phyloP scores from a whole-genome alignment of 1,284 basidiomycete genomes.

The Agaricales sp. region DNA sequence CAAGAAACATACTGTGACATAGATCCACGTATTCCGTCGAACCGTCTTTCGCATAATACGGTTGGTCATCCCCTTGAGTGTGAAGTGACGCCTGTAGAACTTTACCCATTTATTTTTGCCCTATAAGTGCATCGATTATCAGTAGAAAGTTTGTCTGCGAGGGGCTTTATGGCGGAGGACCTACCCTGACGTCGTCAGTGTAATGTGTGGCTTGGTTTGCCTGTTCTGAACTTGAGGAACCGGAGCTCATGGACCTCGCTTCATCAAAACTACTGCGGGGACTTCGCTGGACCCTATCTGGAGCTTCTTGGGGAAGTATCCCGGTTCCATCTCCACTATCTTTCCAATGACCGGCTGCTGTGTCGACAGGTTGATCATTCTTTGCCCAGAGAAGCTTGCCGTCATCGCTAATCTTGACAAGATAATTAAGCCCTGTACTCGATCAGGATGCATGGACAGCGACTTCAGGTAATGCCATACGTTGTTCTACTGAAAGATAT shows the following conservation, averaged over 20 bases:
- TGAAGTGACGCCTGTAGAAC: constrained; percentile 35
- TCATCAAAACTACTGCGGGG: constrained; percentile 19
- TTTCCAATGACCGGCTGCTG: constrained; percentile 51
- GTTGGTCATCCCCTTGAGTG: constrained; percentile 43
- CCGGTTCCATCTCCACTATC: constrained; percentile 49
- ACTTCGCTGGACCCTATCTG: constrained; percentile 13
- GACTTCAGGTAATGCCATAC: constrained; percentile 19
- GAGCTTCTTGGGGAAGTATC: constrained; percentile 35
- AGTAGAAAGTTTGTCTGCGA: too few relatives aligned
- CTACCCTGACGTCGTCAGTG: constrained; percentile 19
- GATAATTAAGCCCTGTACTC: constrained; percentile 49
- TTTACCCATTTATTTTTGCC: constrained; percentile 28
- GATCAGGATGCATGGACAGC: constrained; percentile 3
- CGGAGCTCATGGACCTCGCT: constrained; percentile 9
- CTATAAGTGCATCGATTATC: constrained; percentile 7
- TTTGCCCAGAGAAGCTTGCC: constrained; percentile 66
- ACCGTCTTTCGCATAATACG: constrained; percentile 51
- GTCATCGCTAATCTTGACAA: constrained; percentile 50
- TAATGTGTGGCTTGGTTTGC: constrained; percentile 42
- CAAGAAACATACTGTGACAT: constrained; percentile 40
- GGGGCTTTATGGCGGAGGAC: neutral
- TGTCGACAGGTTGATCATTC: constrained; percentile 55
- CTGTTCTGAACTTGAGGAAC: constrained; percentile 15
- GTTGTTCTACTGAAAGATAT: constrained; percentile 54
- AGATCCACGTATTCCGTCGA: constrained; percentile 60